Percentiles rank a stretch among this genome's conserved stretches.
Conservation (phyloP, 345 rosid genomes). For the Eucalyptus curtisii region DNA sequence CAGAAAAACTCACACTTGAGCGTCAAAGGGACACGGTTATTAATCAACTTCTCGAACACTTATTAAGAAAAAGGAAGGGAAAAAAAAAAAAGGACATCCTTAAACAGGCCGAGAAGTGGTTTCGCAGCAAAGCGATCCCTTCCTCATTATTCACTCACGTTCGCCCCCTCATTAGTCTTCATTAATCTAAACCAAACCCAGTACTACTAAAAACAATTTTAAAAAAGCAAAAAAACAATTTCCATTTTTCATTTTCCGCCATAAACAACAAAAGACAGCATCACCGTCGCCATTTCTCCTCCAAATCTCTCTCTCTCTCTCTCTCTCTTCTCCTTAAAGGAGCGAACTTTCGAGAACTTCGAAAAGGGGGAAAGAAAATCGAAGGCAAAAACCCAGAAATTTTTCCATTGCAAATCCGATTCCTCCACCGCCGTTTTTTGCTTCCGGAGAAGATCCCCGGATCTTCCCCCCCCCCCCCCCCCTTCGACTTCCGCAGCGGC, state of each 20-base stretch:
- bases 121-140: neutral
- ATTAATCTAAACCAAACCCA: neutral
- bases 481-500: neutral
- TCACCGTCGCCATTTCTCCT: neutral
- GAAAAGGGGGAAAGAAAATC: neutral
- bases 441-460: neutral
- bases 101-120: neutral
- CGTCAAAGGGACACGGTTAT: rapidly evolving
- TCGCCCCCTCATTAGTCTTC: neutral
- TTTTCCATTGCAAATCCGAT: neutral
- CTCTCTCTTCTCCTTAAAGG: neutral
- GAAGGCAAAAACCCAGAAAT: neutral
- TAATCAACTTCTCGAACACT: neutral
- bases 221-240: neutral
- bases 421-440: neutral
- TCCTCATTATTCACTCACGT: neutral
- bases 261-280: neutral
- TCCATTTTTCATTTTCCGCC: neutral
- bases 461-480: neutral
- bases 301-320: neutral
- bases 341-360: neutral
- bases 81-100: neutral
- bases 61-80: rapidly evolving
- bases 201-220: neutral
- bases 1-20: rapidly evolving